phyloP scores from a whole-genome alignment of 805 yeast species.

The Pichia eremophila region DNA sequence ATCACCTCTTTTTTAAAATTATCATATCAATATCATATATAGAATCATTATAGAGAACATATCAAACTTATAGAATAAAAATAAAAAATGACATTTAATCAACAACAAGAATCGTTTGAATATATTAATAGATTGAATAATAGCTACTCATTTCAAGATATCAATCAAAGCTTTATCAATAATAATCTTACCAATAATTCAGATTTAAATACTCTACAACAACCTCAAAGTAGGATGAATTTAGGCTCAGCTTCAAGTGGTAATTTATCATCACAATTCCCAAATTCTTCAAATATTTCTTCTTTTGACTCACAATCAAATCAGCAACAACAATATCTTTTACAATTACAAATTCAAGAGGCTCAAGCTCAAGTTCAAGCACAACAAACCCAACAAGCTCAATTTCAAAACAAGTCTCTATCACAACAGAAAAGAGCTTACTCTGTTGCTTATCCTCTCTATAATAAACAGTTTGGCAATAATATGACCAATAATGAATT shows the following conservation, averaged over 20 bases:
- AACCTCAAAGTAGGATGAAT: not conserved
- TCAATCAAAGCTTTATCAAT: not conserved
- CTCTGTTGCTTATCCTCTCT: not conserved
- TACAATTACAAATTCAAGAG: constrained; percentile 6
- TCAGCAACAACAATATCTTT: constrained; percentile 9
- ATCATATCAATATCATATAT: no score
- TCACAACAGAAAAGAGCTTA: constrained; percentile 1
- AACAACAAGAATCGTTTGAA: not conserved
- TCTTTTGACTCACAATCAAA: constrained; percentile 5
- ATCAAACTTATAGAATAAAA: no score
- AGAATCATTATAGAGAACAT: no score
- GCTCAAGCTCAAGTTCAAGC: constrained; percentile 6
- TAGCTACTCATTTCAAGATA: not conserved
- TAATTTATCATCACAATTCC: not conserved
- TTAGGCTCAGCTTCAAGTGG: not conserved
- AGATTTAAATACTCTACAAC: not conserved
- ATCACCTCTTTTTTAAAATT: no score
- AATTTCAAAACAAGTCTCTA: not conserved
- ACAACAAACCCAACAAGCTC: not conserved
- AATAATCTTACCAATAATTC: not conserved
- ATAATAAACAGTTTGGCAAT: not conserved
- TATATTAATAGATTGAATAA: not conserved
- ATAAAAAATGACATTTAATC: constrained; percentile 1
- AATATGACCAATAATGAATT: not conserved
- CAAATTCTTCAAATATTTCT: not conserved